Evolutionary conservation across 176 grass and related monocot genomes (phyloP), one percentile per base, ranked within the genome.

Genomic region (Phragmites australis): DNA sequence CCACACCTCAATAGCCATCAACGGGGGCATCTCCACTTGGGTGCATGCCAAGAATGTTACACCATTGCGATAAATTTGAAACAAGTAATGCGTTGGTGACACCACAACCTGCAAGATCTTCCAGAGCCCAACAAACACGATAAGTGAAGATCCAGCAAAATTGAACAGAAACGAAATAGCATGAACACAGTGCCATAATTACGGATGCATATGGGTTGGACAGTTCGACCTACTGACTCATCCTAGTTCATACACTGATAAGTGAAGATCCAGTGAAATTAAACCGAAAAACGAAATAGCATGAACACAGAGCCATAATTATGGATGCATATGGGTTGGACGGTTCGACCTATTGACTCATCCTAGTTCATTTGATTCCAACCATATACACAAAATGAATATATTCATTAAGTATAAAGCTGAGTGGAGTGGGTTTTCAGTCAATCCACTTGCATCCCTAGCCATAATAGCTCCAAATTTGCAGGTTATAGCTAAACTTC

Each of bases 21-120:
- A 58, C 1, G 95, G 92, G 44, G 95, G 86, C 85, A 98, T 90
- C 83, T 98, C 95, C 40, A 93, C 68, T 65, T 98, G 95, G 23
- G 95, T 85, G 78, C 95, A 98, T 0, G 92, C 90, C 57, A 98
- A 83, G 83, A 93, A 98, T 0, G 82, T 85, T 53, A 98, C 78
- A 2, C 95, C 95, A 11, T 85, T 62, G 22, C 86, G 88, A 80
- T 69, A 93, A 6, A 94, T 55, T 49, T 91, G 95, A 67, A 98
- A 98, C 63, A 98, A 81, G 76, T 98, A 98, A 79, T 98, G 92
- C 1, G 92, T 98, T 43, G 95, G 95, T 8, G 95, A 94, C 6
- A 89, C 89, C 81, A 98, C 75, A 31, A 98, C 88, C 39, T 92
- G 88, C 68, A 97, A 88, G 22, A 93, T 60, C 93, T 97, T 82